phyloP scores from a whole-genome alignment of 75 land plant species.

The Gnetum montanum region DNA sequence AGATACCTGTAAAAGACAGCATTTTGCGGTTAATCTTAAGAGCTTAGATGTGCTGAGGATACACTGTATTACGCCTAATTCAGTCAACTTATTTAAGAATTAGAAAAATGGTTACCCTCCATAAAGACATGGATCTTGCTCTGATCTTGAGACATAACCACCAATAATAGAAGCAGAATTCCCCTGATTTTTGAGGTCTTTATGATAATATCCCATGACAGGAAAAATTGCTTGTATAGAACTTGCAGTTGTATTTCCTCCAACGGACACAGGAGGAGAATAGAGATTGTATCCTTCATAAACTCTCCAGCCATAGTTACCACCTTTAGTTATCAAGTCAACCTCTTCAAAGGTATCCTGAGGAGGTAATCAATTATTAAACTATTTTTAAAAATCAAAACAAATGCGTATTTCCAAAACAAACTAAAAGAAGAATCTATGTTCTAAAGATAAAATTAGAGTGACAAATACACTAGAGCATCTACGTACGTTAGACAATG shows the following conservation, averaged over 20 bases:
- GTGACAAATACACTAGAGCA: too few species aligned
- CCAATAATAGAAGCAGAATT: constrained; percentile 71
- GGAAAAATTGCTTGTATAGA: constrained; percentile 65
- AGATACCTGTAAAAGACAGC: constrained; percentile 81
- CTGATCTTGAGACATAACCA: constrained; percentile 75
- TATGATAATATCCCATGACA: constrained; percentile 61
- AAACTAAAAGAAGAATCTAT: too few species aligned
- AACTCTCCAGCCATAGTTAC: constrained; percentile 95
- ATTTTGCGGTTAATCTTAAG: too few species aligned
- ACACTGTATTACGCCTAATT: too few species aligned
- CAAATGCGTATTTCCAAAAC: not conserved
- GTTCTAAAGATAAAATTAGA: too few species aligned
- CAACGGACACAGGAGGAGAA: constrained; percentile 25
- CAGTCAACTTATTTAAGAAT: too few species aligned
- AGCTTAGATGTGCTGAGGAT: too few species aligned
- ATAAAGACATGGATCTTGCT: constrained; percentile 73
- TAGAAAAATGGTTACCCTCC: constrained; percentile 97
- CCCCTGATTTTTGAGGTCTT: constrained; percentile 25
- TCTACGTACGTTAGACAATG: too few species aligned
- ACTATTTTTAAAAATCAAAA: too few species aligned
- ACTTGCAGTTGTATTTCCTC: constrained; percentile 50
- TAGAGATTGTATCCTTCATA: constrained; percentile 62
- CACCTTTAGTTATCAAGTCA: constrained; percentile 73
- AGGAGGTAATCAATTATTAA: too few species aligned
- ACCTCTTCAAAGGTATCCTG: constrained; percentile 87